phyloP scores from a whole-genome alignment of 345 rosid genomes.

The Gossypium ekmanianum region DNA sequence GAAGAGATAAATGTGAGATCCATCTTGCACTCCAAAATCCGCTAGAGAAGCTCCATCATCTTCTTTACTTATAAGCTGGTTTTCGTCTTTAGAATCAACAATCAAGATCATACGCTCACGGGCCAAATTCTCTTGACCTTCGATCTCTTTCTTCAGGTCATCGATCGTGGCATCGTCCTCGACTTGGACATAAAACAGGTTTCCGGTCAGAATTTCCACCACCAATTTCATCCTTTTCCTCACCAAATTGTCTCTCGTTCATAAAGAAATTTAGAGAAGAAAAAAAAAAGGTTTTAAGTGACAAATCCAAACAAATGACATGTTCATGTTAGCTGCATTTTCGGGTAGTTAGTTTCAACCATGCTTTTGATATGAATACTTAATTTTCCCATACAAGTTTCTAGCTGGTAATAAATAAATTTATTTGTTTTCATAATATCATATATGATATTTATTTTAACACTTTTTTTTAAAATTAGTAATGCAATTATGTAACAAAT shows the following conservation, averaged over 20 bases:
- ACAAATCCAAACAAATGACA: neutral
- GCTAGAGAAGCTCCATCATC: constrained; percentile 33
- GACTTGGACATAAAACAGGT: constrained; percentile 43
- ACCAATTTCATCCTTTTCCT: constrained; percentile 45
- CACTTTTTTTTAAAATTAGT: no score
- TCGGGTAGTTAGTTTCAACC: constrained; percentile 9
- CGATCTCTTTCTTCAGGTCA: constrained; percentile 57
- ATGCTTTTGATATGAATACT: constrained; percentile 12
- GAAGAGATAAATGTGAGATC: constrained; percentile 62
- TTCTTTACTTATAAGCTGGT: constrained; percentile 20
- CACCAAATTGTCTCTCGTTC: no score
- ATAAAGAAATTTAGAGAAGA: neutral
- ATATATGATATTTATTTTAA: no score
- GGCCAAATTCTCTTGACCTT: constrained; percentile 39
- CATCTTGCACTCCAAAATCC: constrained; percentile 49
- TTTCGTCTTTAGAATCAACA: constrained; percentile 21
- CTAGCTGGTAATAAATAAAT: neutral
- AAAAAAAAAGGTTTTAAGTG: neutral
- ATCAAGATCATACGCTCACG: constrained; percentile 51
- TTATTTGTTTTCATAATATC: neutral
- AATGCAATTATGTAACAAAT: no score
- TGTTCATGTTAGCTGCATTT: constrained; percentile 14
- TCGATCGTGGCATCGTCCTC: constrained; percentile 43
- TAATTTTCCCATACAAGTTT: neutral
- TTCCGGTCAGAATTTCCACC: constrained; percentile 72